Conservation (phyloP, 768 basidiomycete species). For the Fomitopsis serialis region DNA sequence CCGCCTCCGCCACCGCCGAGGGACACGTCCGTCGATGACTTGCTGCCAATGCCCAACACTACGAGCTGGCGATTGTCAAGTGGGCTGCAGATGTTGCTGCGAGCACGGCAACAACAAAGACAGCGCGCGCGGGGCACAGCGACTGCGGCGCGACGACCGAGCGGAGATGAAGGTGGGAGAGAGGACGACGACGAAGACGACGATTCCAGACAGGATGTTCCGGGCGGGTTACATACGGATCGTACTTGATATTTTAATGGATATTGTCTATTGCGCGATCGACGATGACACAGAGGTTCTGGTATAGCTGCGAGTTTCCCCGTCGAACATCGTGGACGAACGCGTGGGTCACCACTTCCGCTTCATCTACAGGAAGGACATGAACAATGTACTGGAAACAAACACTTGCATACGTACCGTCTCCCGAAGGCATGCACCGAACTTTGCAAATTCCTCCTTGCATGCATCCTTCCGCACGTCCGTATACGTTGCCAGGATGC, state of each 20-base stretch:
- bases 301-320: no score
- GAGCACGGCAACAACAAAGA: constrained; percentile 40
- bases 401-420: constrained; percentile 47
- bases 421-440: constrained; percentile 74
- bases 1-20: constrained; percentile 28
- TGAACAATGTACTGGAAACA: neutral
- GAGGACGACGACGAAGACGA: constrained; percentile 6
- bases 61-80: constrained; percentile 48
- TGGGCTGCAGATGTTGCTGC: constrained; percentile 43
- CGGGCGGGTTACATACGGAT: constrained; percentile 23
- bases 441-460: constrained; percentile 76
- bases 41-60: constrained; percentile 22
- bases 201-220: constrained; percentile 12
- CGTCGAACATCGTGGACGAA: no score
- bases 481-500: constrained; percentile 75
- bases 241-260: neutral
- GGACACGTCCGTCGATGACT: constrained; percentile 4
- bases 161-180: constrained; percentile 33
- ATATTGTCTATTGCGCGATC: no score
- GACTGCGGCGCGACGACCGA: constrained; percentile 8
- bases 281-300: no score
- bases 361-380: constrained; percentile 38
- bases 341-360: constrained; percentile 42
- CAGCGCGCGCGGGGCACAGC: constrained; percentile 21
- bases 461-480: constrained; percentile 85